phyloP scores from a whole-genome alignment of 169 alveolate species.

The Plasmodium blacklocki region DNA sequence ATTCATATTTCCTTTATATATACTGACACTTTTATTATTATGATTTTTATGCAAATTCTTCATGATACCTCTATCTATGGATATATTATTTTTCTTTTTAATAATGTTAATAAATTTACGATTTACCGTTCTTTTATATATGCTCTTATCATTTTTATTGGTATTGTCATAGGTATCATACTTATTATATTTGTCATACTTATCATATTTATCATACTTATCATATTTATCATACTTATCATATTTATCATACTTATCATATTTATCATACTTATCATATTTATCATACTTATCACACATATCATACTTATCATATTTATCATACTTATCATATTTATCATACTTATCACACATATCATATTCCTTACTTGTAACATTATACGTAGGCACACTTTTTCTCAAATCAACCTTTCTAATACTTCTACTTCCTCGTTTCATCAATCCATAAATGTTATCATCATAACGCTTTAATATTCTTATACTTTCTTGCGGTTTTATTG shows the following conservation, averaged over 20 bases:
- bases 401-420: neutral
- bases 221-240: no score
- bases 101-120: neutral
- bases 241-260: no score
- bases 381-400: neutral
- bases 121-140: no score
- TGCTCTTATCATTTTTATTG: no score
- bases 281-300: no score
- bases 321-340: no score
- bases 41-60: neutral
- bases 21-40: slow-evolving; percentile 5
- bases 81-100: slow-evolving; percentile 16
- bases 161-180: no score
- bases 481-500: neutral
- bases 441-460: neutral
- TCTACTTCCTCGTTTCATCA: neutral
- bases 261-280: no score
- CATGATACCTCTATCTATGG: slow-evolving; percentile 6
- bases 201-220: no score
- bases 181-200: no score
- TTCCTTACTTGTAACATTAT: neutral
- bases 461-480: neutral
- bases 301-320: no score
- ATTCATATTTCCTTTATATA: slow-evolving; percentile 16
- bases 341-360: no score